Evolutionary conservation across 176 grass and related monocot genomes (phyloP).

Genomic region (Stipa capillata): DNA sequence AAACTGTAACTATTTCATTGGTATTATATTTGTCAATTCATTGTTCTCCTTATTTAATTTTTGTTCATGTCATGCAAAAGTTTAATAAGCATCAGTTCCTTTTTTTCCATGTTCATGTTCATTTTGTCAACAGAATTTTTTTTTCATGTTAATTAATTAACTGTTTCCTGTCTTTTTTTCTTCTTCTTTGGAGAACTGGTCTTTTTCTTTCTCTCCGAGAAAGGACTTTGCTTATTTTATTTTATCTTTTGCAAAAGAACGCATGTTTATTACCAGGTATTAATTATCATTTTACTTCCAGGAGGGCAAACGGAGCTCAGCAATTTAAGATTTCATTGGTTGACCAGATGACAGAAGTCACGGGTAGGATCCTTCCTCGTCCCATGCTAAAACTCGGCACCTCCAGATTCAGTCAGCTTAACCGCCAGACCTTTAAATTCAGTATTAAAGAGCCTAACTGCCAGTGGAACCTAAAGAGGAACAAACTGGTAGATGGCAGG

Average conservation of each 20-base stretch:
- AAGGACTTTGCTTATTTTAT: not conserved
- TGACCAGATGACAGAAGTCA: constrained; percentile 37
- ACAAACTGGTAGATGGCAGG: constrained; percentile 24
- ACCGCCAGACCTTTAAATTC: not conserved
- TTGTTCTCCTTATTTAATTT: not conserved
- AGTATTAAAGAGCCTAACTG: not conserved
- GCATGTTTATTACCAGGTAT: not conserved
- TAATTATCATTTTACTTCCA: constrained; percentile 23
- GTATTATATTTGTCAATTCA: not conserved
- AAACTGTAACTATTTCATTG: not conserved
- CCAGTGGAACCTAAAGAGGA: constrained; percentile 31
- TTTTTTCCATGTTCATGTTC: too few species aligned
- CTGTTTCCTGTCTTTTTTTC: not conserved
- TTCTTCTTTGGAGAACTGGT: not conserved
- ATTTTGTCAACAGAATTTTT: too few species aligned
- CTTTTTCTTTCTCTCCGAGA: not conserved
- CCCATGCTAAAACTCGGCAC: constrained; percentile 24
- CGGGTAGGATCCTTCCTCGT: constrained; percentile 17
- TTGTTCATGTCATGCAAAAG: too few species aligned
- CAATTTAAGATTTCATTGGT: constrained; percentile 15
- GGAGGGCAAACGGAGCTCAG: constrained; percentile 19
- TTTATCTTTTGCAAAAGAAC: not conserved
- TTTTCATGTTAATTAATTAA: not conserved
- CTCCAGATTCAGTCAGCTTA: not conserved
- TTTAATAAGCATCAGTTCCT: too few species aligned